phyloP scores from a whole-genome alignment of 345 rosid species.

The Cardamine occulta region DNA sequence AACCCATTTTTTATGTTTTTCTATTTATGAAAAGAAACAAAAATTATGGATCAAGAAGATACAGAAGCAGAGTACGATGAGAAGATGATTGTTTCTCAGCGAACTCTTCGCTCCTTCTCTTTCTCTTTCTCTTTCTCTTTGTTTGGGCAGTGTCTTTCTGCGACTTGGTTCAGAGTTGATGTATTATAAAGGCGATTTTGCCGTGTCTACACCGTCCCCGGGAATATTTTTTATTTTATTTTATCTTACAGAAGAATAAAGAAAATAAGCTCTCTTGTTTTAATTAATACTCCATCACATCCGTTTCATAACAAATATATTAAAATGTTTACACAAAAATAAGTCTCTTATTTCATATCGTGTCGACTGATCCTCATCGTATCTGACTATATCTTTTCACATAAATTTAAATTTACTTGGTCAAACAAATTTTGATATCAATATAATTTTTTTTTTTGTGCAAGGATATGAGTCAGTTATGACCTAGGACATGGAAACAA shows the following conservation, averaged over 20 bases:
- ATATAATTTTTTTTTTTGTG: not conserved
- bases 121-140: not conserved
- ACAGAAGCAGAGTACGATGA: not conserved
- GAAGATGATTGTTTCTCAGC: not conserved
- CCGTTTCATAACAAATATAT: not conserved
- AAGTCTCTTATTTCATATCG: not conserved
- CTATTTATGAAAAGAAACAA: not conserved
- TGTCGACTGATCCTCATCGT: not conserved
- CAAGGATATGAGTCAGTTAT: not conserved
- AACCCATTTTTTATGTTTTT: slow-evolving; percentile 30
- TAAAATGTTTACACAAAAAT: not conserved
- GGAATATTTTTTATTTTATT: not conserved
- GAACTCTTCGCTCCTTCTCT: not conserved
- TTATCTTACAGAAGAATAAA: not conserved
- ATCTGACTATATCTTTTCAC: not conserved
- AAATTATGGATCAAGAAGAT: not conserved
- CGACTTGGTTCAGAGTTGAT: slow-evolving; percentile 9
- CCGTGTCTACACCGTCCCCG: slow-evolving; percentile 16
- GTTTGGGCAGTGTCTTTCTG: slow-evolving; percentile 17
- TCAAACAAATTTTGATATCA: not conserved
- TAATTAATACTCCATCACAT: not conserved
- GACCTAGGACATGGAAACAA: not conserved
- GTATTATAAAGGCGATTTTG: slow-evolving; percentile 35
- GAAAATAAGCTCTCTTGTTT: not conserved
- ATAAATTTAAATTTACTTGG: not conserved